Percentiles rank a stretch among this genome's conserved stretches.
phyloP scores from a whole-genome alignment of 805 yeast genomes.

The Hanseniaspora guilliermondii region DNA sequence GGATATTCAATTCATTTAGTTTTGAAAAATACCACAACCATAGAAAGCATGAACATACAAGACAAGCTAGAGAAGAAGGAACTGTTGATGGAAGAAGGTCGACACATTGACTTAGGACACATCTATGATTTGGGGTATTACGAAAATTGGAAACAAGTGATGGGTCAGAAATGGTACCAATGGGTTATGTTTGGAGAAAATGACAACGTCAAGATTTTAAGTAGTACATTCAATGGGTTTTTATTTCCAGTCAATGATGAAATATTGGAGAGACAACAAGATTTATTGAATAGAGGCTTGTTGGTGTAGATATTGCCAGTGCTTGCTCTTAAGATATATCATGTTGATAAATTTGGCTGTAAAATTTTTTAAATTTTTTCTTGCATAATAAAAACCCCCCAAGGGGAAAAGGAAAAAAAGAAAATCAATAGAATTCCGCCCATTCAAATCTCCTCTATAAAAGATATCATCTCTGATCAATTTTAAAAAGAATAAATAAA shows the following conservation, averaged over 20 bases:
- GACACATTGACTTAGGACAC: conserved; percentile 29
- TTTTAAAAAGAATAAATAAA: too few species aligned
- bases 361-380: too few species aligned
- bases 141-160: conserved; percentile 52
- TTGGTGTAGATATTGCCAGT: conserved; percentile 16
- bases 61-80: conserved; percentile 34
- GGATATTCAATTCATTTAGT: conserved; percentile 49
- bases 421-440: too few species aligned
- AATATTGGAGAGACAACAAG: conserved; percentile 21
- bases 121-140: conserved; percentile 63
- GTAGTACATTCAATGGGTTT: conserved; percentile 36
- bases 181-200: conserved; percentile 59
- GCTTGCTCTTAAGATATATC: neutral
- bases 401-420: too few species aligned
- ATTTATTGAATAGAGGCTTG: conserved; percentile 24
- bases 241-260: conserved; percentile 37
- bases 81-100: conserved; percentile 24
- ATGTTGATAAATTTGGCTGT: too few species aligned
- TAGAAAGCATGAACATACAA: conserved; percentile 55
- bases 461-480: too few species aligned
- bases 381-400: too few species aligned
- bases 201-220: conserved; percentile 18
- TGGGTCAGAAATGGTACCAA: conserved; percentile 55
- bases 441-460: too few species aligned
- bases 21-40: conserved; percentile 58